Evolutionary conservation across 2,329 filamentous ascomycete genomes (phyloP), one percentile per base, ranked within the genome.

Genomic region (Plenodomus biglobosus): DNA sequence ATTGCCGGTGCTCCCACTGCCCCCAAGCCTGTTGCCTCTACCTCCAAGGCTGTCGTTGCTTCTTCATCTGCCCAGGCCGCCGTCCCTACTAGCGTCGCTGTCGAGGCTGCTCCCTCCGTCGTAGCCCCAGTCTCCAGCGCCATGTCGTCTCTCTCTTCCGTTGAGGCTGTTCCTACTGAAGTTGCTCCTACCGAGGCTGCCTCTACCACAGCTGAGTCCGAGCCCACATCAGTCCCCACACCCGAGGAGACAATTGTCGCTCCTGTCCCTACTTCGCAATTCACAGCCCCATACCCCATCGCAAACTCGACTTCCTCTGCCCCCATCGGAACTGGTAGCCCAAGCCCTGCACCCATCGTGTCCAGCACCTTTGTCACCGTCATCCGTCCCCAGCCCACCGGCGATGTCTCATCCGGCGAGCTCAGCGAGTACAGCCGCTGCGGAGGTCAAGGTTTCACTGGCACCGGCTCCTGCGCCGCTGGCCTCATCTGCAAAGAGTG

Each of bases 381-480:
- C n/a, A 52, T 52, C 38, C 56, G 55, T 32, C 64, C 64, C 5
- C 44, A 50, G 38, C 46, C 60, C 21, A 64, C 58, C 13, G 47
- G 51, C 16, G 51, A 47, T 44, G 50, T 52, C 20, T 24, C 22
- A 5, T 48, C 53, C 13, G 52, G 50, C 19, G 34, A 43, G 19
- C 49, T 59, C 39, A 49, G 58, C 47, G 55, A 57, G 20, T 67
- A 55, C 50, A 55, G 55, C 30, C 76, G 76, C 56, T 78, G 77
- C 53, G 76, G 76, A 58, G 77, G 76, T 15, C 56, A 64, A 16
- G 68, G 62, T 52, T 77, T 62, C 53, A 72, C 59, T 15, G 76
- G 76, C 20, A 47, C 69, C 13, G 70, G 62, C 0, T 48, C 58
- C 20, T 79, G 76, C 46, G 70, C 67, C 3, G 46, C 61, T 32